Conservation (phyloP, 345 rosid genomes). For the Citrus sinensis region DNA sequence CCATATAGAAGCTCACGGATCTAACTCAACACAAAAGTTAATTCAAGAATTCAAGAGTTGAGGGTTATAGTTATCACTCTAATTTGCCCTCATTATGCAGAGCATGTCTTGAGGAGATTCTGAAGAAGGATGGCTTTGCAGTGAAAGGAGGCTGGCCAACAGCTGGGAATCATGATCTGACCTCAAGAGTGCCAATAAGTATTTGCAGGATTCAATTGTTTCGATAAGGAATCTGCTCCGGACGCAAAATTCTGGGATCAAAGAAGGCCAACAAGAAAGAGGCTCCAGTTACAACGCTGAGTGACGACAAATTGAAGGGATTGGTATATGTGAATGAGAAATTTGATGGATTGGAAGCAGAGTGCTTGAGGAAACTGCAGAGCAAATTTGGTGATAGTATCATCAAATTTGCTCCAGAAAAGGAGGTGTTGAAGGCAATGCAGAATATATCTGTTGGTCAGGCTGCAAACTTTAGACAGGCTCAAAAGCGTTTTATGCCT, state of each 20-base stretch:
- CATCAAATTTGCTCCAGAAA: slow-evolving; percentile 53
- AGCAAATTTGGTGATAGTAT: slow-evolving; percentile 45
- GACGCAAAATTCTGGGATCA: slow-evolving; percentile 57
- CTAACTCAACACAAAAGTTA: slow-evolving; percentile 54
- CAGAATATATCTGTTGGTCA: slow-evolving; percentile 50
- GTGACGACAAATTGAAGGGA: slow-evolving; percentile 51
- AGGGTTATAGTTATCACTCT: slow-evolving; percentile 53
- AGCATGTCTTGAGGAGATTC: slow-evolving; percentile 81
- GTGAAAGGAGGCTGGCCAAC: slow-evolving; percentile 88
- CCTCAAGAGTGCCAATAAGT: slow-evolving; percentile 82
- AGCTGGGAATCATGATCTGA: slow-evolving; percentile 63
- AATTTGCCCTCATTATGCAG: slow-evolving; percentile 89
- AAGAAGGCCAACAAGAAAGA: slow-evolving; percentile 73
- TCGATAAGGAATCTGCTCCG: slow-evolving; percentile 75
- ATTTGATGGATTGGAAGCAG: slow-evolving; percentile 85
- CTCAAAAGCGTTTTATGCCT: slow-evolving; percentile 78
- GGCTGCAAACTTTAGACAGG: slow-evolving; percentile 54
- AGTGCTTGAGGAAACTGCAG: slow-evolving; percentile 67
- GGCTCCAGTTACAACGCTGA: slow-evolving; percentile 39
- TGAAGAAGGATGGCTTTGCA: slow-evolving; percentile 75
- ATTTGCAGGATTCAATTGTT: slow-evolving; percentile 82
- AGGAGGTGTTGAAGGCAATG: slow-evolving; percentile 55
- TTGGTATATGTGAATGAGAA: slow-evolving; percentile 73
- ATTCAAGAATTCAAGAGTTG: slow-evolving; percentile 51
- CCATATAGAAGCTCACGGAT: slow-evolving; percentile 36